Base-by-base conservation (phyloP, 169 alveolate species). In the Toxoplasma gondii region DNA sequence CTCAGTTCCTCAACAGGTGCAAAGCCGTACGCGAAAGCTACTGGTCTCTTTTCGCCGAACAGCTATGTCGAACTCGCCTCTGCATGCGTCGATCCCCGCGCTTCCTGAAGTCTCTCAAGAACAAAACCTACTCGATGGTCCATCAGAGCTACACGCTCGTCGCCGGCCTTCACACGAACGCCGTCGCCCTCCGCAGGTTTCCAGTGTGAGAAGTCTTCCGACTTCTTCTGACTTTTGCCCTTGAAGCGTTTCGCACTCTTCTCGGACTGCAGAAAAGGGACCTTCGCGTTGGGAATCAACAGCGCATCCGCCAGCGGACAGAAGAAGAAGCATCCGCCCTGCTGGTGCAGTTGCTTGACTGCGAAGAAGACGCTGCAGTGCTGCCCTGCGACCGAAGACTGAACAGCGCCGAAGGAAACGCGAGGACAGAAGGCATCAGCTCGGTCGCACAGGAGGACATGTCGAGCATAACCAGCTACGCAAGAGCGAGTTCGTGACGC, bases 271-370 rank as follows among this genome's bases (percentile, higher is more conserved):
- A 91, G 87, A 58, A 91, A 91, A 9, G 94, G 94, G 41, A 91
- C 94, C 34, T 31, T 80, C 49, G 69, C 54, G 67, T 91, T 91
- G 36, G 39, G 91, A 49, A 91, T 69, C 83, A 91, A 69, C 17
- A 87, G 83, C 41, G 94, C 69, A 27, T 34, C 94, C 43, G 91
- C 91, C 64, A 91, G 83, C 27, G 94, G 94, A 49, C 39, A 44
- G 44, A 91, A 24, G 36, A 91, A 91, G 91, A 91, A 91, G 44
- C 94, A 91, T 31, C 94, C 94, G 29, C 94, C 94, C 41, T 91
- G 94, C 69, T 91, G 94, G 41, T 91, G 94, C 45, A 91, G 91
- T 82, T 91, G 94, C 54, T 69, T 39, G 10, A 88, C 87, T 38
- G 94, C 87, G 70, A 53, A 91, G 84, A 64, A 91, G 64, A 91